Base-by-base conservation (phyloP, 2,329 filamentous ascomycete genomes). In the Beauveria medogensis region DNA sequence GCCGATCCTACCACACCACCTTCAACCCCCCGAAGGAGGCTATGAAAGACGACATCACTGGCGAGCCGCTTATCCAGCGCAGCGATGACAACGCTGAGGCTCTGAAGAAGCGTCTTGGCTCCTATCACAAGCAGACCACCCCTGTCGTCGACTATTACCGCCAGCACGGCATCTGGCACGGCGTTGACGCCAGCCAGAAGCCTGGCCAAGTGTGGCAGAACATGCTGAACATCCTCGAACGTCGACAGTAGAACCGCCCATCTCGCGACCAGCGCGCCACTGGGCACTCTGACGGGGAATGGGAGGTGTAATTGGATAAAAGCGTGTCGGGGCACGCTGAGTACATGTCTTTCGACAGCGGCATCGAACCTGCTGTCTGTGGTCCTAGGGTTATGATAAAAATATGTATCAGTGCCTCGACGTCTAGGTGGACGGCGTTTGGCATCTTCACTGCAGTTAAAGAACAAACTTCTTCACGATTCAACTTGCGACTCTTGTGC, bases 111-210 rank as follows among this genome's bases (percentile, higher is more conserved):
- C 89, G 94, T 65, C 83, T 99, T 63, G 81, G 81, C 46, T 97
- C 93, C 63, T 99, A 99, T 79, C 94, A 99, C 80, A 81, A 85
- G 67, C 94, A 99, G 85, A 99, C 94, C 40, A 78, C 86, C 50
- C 94, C 94, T 22, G 94, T 99, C 55, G 92, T 96, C 65, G 83
- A 86, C 62, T 99, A 99, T 83, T 99, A 99, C 85, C 90, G 95
- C 80, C 91, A 92, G 78, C 96, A 90, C 55, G 92, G 92, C 68
- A 97, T 99, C 81, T 99, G 94, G 94, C 89, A 88, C 76, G 89
- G 89, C 65, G 85, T 99, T 70, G 94, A 99, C 74, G 94, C 94
- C 66, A 95, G 90, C 80, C 92, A 99, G 81, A 88, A 96, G 78
- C 94, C 94, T 22, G 90, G 91, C 53, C 88, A 92, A 76, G 94